Evolutionary conservation across 495 filamentous ascomycete species (phyloP).

Genomic region (Penicillium waksmanii): DNA sequence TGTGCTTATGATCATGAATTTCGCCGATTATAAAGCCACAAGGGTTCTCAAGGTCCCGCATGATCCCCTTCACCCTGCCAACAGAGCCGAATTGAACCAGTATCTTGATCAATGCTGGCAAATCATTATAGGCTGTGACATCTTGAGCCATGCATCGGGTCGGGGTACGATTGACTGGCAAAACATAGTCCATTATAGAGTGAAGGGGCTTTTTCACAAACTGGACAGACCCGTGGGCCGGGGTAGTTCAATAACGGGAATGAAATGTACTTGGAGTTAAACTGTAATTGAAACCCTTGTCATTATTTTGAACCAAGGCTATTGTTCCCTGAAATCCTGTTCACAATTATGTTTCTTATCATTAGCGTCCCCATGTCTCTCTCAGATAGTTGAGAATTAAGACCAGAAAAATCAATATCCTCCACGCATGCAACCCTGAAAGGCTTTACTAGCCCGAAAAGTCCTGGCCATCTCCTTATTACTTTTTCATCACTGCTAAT

Average conservation of each 20-base stretch:
- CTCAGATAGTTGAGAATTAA: too few relatives aligned
- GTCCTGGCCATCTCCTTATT: too few relatives aligned
- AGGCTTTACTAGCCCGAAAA: too few relatives aligned
- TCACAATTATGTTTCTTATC: too few relatives aligned
- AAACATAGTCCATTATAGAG: background rate
- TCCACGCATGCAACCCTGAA: too few relatives aligned
- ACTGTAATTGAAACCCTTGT: too few relatives aligned
- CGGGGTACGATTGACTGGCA: conserved; percentile 6
- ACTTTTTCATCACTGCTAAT: too few relatives aligned
- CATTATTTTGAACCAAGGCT: too few relatives aligned
- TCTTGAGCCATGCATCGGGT: conserved; percentile 9
- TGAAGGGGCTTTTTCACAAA: conserved; percentile 1
- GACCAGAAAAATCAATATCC: too few relatives aligned
- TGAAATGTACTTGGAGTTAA: background rate
- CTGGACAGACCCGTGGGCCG: background rate
- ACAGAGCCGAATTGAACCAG: conserved; percentile 8
- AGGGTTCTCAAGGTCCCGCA: conserved; percentile 16
- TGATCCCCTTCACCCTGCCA: conserved; percentile 19
- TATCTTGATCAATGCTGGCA: conserved; percentile 19
- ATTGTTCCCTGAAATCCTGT: too few relatives aligned
- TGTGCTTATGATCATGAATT: conserved; percentile 12
- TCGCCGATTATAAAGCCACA: conserved; percentile 14
- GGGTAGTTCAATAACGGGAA: conserved; percentile 5
- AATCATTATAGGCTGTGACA: conserved; percentile 15
- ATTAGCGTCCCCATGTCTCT: too few relatives aligned